Base-by-base conservation (phyloP, 768 basidiomycete genomes). In the Dentipellis sp. region DNA sequence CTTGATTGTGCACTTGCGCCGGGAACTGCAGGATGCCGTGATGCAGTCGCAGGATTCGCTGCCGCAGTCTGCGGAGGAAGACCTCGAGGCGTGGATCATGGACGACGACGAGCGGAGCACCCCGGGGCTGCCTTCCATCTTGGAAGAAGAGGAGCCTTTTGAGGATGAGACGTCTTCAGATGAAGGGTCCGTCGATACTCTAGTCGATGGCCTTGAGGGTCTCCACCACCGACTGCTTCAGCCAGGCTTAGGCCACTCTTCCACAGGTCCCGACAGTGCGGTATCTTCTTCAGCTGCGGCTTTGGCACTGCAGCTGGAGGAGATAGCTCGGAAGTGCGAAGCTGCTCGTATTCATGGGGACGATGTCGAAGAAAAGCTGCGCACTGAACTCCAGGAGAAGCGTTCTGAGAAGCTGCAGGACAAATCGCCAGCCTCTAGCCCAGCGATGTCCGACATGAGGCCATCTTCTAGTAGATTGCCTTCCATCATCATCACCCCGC, bases 311-410 rank as follows among this genome's bases (percentile, higher is more conserved):
- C 59, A 50, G 36, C 56, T 60, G n/a, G 54, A 60, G 19, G 49
- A 51, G 35, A 56, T 62, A 56, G 53, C 54, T 10, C 59, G 61
- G 36, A 57, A 56, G 50, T 60, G 46, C 50, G 61, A 61, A 16
- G 61, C 61, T 10, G 61, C 61, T 17, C 59, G 59, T 9, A 19
- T 62, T 14, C 61, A 56, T 22, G 54, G 54, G 3, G 59, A 62
- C 7, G 61, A 61, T 17, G 56, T 60, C 16, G 61, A 62, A 36
- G 54, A 62, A 11, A 46, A 40, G 10, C 59, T 61, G 16, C 48
- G 59, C 16, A 22, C 40, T 12, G 49, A 56, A 46, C 34, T 62
- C 11, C 53, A 40, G 11, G 36, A 29, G n/a, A 38, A 53, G 14
- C 53, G 52, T 1, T 29, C 21, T 17, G 55, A 47, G 6, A 39